phyloP scores from a whole-genome alignment of 208 protist species.

The Acanthamoeba castellanii region DNA sequence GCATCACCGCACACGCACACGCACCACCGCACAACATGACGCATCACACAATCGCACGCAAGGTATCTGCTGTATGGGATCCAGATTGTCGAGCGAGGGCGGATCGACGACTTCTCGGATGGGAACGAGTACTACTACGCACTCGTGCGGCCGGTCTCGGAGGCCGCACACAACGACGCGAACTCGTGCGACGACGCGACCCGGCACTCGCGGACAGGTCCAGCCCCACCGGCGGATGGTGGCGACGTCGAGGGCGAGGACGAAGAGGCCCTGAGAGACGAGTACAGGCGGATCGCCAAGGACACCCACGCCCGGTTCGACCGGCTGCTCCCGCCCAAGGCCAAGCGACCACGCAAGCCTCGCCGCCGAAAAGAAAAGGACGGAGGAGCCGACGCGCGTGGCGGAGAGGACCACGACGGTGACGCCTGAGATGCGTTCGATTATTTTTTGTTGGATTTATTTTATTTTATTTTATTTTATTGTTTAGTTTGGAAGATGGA shows the following conservation, averaged over 20 bases:
- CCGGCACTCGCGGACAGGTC: no score
- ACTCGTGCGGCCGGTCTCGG: not conserved
- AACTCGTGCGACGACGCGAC: no score
- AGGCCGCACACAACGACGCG: not conserved
- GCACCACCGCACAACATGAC: no score
- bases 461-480: no score
- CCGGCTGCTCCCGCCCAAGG: conserved; percentile 3
- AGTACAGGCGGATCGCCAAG: conserved; percentile 10
- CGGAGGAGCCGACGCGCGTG: no score
- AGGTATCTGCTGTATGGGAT: not conserved
- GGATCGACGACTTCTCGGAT: not conserved
- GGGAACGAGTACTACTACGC: not conserved
- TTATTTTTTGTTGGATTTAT: no score
- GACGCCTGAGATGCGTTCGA: no score
- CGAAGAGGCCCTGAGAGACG: not conserved
- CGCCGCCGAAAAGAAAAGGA: not conserved
- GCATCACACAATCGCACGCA: no score
- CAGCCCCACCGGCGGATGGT: no score
- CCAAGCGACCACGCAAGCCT: not conserved
- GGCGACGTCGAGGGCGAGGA: not conserved
- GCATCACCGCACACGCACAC: no score
- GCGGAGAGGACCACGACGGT: no score
- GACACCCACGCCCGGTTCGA: not conserved
- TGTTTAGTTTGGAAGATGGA: no score
- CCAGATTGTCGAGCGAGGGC: conserved; percentile 9